A percentile compares a stretch with the other conserved stretches of the same genome.
phyloP scores from a whole-genome alignment of 1,139 yeast genomes.

The Kodamaea fungicola region DNA sequence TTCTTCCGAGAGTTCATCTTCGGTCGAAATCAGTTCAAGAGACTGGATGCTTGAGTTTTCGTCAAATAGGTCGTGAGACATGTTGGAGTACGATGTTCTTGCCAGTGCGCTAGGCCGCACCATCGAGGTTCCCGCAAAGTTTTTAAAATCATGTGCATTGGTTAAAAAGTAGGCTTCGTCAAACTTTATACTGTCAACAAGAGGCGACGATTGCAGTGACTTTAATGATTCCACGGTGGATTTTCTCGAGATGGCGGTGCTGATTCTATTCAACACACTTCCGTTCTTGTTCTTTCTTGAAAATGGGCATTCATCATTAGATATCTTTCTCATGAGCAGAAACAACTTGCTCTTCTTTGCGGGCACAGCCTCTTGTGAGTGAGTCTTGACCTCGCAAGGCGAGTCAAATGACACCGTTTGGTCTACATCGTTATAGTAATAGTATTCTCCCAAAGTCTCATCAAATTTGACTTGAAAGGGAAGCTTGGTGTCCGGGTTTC shows the following conservation, averaged over 20 bases:
- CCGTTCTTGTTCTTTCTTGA: slow-evolving; percentile 12
- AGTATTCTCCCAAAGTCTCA: slow-evolving; percentile 31
- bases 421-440: slow-evolving; percentile 32
- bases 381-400: slow-evolving; percentile 37
- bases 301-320: not conserved
- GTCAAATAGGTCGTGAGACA: slow-evolving; percentile 16
- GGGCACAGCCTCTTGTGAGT: not conserved
- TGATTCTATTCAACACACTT: slow-evolving; percentile 14
- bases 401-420: slow-evolving; percentile 36
- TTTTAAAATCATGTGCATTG: slow-evolving; percentile 24
- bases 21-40: slow-evolving; percentile 1
- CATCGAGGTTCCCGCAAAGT: slow-evolving; percentile 32
- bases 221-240: not conserved
- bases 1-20: slow-evolving; percentile 13
- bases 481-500: not conserved
- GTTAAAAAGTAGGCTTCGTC: slow-evolving; percentile 29
- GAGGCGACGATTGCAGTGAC: not conserved
- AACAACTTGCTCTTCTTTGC: slow-evolving; percentile 9
- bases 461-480: slow-evolving; percentile 27
- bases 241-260: slow-evolving; percentile 4
- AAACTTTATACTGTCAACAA: not conserved
- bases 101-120: slow-evolving; percentile 1
- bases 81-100: not conserved
- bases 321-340: slow-evolving; percentile 3
- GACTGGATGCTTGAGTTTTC: slow-evolving; percentile 7